phyloP scores from a whole-genome alignment of 352 stramenopile genomes.

The Phytophthora uliginosa region DNA sequence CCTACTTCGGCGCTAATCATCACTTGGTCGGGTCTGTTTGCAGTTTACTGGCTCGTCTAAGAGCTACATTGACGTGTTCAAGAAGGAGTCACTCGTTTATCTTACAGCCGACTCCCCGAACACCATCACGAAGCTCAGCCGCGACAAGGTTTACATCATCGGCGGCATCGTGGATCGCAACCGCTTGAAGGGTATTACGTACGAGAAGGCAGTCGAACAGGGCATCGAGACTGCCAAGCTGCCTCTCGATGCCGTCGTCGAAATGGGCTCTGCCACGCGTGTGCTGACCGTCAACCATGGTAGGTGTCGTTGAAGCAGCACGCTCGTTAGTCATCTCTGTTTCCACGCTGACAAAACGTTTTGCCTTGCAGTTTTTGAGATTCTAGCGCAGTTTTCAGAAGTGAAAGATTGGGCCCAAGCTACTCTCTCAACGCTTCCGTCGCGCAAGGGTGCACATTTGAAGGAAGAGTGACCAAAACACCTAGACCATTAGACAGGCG shows the following conservation, averaged over 20 bases:
- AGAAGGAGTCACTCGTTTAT: slow-evolving; percentile 94
- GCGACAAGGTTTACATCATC: slow-evolving; percentile 97
- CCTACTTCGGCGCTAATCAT: not conserved
- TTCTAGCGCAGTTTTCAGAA: slow-evolving; percentile 77
- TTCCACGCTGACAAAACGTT: slow-evolving; percentile 2
- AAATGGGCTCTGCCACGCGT: slow-evolving; percentile 78
- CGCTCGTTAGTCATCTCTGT: not conserved
- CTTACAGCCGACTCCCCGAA: slow-evolving; percentile 96
- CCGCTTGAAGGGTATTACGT: slow-evolving; percentile 94
- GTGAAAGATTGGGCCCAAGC: slow-evolving; percentile 83
- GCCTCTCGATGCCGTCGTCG: slow-evolving; percentile 88
- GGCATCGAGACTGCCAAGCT: slow-evolving; percentile 94
- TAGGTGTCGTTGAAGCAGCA: slow-evolving; percentile 30
- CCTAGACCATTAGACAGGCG: slow-evolving; percentile 23
- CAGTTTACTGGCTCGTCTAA: slow-evolving; percentile 70
- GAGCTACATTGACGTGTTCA: slow-evolving; percentile 82
- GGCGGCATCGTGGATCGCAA: slow-evolving; percentile 98
- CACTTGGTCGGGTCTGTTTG: not conserved
- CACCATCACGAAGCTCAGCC: slow-evolving; percentile 88
- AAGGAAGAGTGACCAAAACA: slow-evolving; percentile 44
- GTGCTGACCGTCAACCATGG: slow-evolving; percentile 93
- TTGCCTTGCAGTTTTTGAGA: slow-evolving; percentile 75
- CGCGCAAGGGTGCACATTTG: slow-evolving; percentile 71
- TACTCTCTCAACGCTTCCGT: slow-evolving; percentile 72
- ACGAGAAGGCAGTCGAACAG: slow-evolving; percentile 92